Conservation (phyloP, 345 rosid genomes). For the Barbarea vulgaris region DNA sequence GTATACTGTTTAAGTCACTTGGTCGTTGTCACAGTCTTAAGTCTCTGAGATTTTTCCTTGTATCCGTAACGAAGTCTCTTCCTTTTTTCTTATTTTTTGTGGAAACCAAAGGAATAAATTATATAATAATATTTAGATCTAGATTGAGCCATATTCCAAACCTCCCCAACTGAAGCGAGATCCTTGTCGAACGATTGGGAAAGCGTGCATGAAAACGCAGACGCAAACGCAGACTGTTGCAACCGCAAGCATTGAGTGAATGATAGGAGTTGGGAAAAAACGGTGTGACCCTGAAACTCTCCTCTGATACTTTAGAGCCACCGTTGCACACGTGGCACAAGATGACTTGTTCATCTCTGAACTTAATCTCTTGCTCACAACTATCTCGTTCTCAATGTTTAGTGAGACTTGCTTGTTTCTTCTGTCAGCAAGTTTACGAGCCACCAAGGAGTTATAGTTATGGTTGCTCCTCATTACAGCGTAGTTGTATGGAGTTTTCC, state of each 20-base stretch:
- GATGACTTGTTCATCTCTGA: constrained; percentile 39
- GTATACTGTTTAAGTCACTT: neutral
- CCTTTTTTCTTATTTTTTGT: neutral
- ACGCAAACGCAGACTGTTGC: constrained; percentile 96
- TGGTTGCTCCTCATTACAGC: constrained; percentile 66
- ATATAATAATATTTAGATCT: constrained; percentile 16
- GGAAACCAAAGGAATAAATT: constrained; percentile 35
- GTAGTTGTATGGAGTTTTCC: constrained; percentile 66
- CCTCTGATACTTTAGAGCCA: constrained; percentile 50
- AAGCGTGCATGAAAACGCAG: constrained; percentile 74
- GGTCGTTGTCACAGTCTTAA: constrained; percentile 30
- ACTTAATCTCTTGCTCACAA: constrained; percentile 35
- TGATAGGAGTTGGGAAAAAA: constrained; percentile 71
- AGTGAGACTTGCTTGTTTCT: constrained; percentile 73
- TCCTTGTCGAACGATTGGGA: constrained; percentile 57
- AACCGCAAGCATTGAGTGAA: constrained; percentile 83
- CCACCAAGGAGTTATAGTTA: constrained; percentile 67
- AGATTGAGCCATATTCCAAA: constrained; percentile 68
- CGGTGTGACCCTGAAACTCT: constrained; percentile 56
- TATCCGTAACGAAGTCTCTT: constrained; percentile 17
- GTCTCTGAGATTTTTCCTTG: constrained; percentile 25
- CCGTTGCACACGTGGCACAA: constrained; percentile 63
- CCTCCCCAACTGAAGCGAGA: constrained; percentile 84
- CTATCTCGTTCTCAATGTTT: constrained; percentile 47
- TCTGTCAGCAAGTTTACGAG: constrained; percentile 63